Evolutionary conservation across 2,329 filamentous ascomycete genomes (phyloP).

Genomic region (Cercospora zeina): DNA sequence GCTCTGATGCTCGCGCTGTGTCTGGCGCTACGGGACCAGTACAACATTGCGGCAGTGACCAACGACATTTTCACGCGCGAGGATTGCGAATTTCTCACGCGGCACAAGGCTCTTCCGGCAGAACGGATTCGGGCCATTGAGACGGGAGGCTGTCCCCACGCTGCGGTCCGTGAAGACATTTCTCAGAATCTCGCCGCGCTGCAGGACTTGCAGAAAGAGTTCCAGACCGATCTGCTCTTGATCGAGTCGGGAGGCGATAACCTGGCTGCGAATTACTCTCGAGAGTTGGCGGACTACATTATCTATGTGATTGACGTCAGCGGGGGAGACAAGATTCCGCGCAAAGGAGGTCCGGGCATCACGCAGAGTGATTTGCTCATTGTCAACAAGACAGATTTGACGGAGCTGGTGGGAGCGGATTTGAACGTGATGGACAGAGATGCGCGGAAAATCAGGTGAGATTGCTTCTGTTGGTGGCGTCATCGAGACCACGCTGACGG

Average conservation of each 20-base stretch:
- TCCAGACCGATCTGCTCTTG: slow-evolving; percentile 78
- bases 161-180: slow-evolving; percentile 96
- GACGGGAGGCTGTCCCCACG: slow-evolving; percentile 95
- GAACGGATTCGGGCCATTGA: slow-evolving; percentile 91
- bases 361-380: slow-evolving; percentile 92
- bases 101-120: slow-evolving; percentile 77
- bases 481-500: neutral
- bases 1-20: slow-evolving; percentile 95
- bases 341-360: slow-evolving; percentile 95
- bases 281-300: slow-evolving; percentile 95
- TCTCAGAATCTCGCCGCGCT: slow-evolving; percentile 88
- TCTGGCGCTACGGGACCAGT: slow-evolving; percentile 73
- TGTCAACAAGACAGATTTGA: slow-evolving; percentile 96
- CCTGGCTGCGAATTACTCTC: slow-evolving; percentile 91
- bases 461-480: neutral
- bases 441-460: slow-evolving; percentile 73
- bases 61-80: slow-evolving; percentile 99
- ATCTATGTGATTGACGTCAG: slow-evolving; percentile 98
- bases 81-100: slow-evolving; percentile 95
- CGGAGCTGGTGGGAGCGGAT: slow-evolving; percentile 86
- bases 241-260: slow-evolving; percentile 98
- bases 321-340: slow-evolving; percentile 92
- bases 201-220: slow-evolving; percentile 80
- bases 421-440: slow-evolving; percentile 92
- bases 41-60: slow-evolving; percentile 90